Base-by-base conservation (phyloP, 305 asterid genomes). In the Fraxinus latifolia region DNA sequence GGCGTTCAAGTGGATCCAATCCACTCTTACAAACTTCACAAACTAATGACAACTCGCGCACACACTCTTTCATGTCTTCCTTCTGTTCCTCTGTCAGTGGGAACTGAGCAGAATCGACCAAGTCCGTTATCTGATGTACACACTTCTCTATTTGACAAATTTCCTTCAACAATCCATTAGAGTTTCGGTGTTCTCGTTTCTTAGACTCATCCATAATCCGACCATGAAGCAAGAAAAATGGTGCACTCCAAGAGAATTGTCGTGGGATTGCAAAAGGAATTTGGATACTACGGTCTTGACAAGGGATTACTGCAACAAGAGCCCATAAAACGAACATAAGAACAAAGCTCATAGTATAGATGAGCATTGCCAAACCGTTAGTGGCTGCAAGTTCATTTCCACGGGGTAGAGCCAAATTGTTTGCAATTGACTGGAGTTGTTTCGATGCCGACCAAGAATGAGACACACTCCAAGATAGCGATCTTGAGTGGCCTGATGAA, bases 391-490 rank as follows among this genome's bases (percentile, higher is more conserved):
- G 79, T 29, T 96, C 99, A 31, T 83, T 85, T 29, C 90, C 86
- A 27, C 97, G 93, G 0, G 99, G 98, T 17, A 93, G 90, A 74
- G 81, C 82, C 83, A 96, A 84, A 87, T 82, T 89, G 87, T 58
- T 90, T 7, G 97, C 88, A 29, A 96, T 87, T 36, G 88, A 83
- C 73, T 94, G 98, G 82, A 96, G 97, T 87, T 96, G 99, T 89
- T 94, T 96, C 0, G 97, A 89, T 17, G 99, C 97, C 0, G 99
- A 96, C 99, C 99, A 96, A 62, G 90, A 80, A 75, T 88, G 91
- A 1, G 99, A 91, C 6, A 96, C 97, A 12, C 98, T 93, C 99
- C 99, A 96, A 39, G 99, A 94, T 7, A 92, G 87, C 1, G 99
- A 93, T 70, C 99, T 81, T 15, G 98, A 85, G 84, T 96, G 99